phyloP scores from a whole-genome alignment of 257 asterid genomes.

The Cinchona pubescens region DNA sequence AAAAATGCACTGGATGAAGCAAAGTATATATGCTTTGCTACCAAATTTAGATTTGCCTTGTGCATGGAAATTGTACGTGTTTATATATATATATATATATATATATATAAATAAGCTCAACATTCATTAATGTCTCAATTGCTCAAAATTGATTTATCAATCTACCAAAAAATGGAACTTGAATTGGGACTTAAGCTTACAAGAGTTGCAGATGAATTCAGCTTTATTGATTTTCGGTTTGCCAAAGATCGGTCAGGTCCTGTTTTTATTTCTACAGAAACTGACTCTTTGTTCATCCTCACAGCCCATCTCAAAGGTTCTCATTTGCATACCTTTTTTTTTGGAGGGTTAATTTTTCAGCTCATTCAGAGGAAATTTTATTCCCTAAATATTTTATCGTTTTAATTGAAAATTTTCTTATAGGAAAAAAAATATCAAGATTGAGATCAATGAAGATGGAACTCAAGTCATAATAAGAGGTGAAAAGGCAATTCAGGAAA shows the following conservation, averaged over 20 bases:
- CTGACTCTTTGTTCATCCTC: slow-evolving; percentile 61
- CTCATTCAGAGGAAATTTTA: too few relatives aligned
- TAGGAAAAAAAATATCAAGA: slow-evolving; percentile 46
- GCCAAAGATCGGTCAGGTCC: slow-evolving; percentile 51
- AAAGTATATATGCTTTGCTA: slow-evolving; percentile 57
- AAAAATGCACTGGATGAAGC: slow-evolving; percentile 33
- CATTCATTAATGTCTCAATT: not conserved
- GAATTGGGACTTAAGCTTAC: slow-evolving; percentile 60
- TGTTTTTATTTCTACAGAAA: slow-evolving; percentile 61
- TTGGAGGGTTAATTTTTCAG: too few relatives aligned
- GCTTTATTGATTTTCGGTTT: slow-evolving; percentile 39
- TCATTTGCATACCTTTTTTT: not conserved
- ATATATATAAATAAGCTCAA: not conserved
- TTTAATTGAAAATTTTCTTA: slow-evolving; percentile 19
- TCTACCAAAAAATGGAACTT: slow-evolving; percentile 40
- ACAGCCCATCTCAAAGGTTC: slow-evolving; percentile 73
- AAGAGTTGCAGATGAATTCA: slow-evolving; percentile 47
- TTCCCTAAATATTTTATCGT: not conserved
- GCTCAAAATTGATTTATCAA: not conserved
- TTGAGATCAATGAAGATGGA: slow-evolving; percentile 77
- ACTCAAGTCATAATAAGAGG: slow-evolving; percentile 50
- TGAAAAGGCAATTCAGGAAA: slow-evolving; percentile 57
- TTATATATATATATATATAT: not conserved
- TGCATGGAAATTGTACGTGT: not conserved
- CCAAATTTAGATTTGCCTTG: slow-evolving; percentile 15